Base-by-base conservation (phyloP, 441 rosid genomes). In the Hura crepitans region DNA sequence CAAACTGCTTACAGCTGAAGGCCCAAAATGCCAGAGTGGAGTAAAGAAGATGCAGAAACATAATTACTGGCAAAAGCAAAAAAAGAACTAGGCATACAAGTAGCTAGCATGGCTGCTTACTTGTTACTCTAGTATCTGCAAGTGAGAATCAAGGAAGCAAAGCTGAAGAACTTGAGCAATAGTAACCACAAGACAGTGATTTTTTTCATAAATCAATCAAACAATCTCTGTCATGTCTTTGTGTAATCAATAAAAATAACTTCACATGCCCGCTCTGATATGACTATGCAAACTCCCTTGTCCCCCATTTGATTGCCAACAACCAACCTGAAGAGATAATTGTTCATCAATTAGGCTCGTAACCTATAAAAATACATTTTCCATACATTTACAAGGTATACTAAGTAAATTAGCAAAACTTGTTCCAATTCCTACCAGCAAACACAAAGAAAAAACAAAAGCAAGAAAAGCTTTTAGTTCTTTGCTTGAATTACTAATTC, bases 1-100 rank as follows among this genome's bases (percentile, higher is more conserved):
- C 71, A 54, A 37, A 55, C 62, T 67, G 62, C 62, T 9, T 42
- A 54, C 71, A 54, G 58, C 62, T 67, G 71, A 10, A 22, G 35
- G 60, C n/a, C 51, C 2, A 23, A 8, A 35, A 33, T 33, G 27
- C 35, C 22, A 66, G 30, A 4, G 27, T 20, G 22, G 10, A 46
- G 33, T 47, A 22, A 63, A 63, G 46, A 46, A 65, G 42, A 65
- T 65, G 42, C 23, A 23, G 12, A 43, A 45, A 25, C 18, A 3
- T 63, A 23, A 63, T 25, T 23, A 11, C 9, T 47, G 9, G 18
- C 17, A 0, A 65, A 30, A 4, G 9, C 23, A 9, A 49, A 54
- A 10, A 31, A 47, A 64, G 55, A 0, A 46, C 5, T 28, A 64
- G n/a, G 56, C 43, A 18, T 64, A 64, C 68, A 57, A 31, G 58